Percentiles rank a stretch among this genome's conserved stretches.
Evolutionary conservation across 1,284 basidiomycete genomes (phyloP).

Genomic region (Xanthoconium separans): DNA sequence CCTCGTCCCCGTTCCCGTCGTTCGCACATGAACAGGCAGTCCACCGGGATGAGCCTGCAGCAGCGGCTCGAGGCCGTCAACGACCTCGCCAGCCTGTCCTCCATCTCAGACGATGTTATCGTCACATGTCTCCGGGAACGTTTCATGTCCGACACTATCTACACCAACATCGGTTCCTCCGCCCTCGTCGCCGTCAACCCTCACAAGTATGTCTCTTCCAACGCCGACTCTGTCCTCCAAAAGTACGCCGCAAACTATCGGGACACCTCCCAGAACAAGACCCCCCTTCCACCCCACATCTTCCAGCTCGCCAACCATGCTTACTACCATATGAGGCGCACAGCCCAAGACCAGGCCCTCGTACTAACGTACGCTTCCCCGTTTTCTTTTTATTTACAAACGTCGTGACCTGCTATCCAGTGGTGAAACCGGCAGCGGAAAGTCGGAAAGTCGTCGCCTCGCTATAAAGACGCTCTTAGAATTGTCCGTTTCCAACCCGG

Average conservation of each 20-base stretch:
- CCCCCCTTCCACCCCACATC: conserved; percentile 72
- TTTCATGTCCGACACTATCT: conserved; percentile 81
- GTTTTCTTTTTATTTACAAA: not conserved
- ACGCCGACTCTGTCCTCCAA: conserved; percentile 78
- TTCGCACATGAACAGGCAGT: conserved; percentile 33
- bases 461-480: conserved; percentile 89
- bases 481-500: conserved; percentile 83
- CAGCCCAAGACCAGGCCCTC: conserved; percentile 90
- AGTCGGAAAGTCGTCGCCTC: conserved; percentile 88
- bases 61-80: conserved; percentile 66
- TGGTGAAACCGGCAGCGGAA: conserved; percentile 91
- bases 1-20: not conserved
- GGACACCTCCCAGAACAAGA: conserved; percentile 55
- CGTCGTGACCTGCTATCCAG: conserved; percentile 48
- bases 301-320: conserved; percentile 89
- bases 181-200: conserved; percentile 84
- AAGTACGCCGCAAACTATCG: conserved; percentile 81
- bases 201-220: conserved; percentile 80
- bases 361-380: conserved; percentile 67
- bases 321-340: conserved; percentile 96
- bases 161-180: conserved; percentile 73
- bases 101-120: conserved; percentile 74
- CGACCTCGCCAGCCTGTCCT: conserved; percentile 61
- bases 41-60: conserved; percentile 47
- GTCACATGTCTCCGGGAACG: conserved; percentile 83